Evolutionary conservation across 2,329 filamentous ascomycete genomes (phyloP).

Genomic region (Bimuria novae-zelandiae): DNA sequence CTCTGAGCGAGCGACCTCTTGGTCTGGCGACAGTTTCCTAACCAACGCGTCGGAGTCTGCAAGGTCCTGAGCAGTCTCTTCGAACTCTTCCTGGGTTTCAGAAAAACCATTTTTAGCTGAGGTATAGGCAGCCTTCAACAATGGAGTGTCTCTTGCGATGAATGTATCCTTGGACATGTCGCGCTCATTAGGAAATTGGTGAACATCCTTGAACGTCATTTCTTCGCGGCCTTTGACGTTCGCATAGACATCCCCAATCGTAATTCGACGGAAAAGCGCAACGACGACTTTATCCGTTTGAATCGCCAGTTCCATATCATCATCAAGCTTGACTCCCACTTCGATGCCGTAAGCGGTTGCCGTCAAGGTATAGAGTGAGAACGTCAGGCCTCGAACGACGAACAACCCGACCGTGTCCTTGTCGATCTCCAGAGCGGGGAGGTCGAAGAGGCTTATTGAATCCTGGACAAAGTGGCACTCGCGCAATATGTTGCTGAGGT

Average conservation of each 20-base stretch:
- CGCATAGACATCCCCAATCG: conserved; percentile 59
- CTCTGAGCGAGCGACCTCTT: conserved; percentile 49
- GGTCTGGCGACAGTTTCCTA: conserved; percentile 51
- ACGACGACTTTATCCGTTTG: conserved; percentile 56
- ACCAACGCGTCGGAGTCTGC: conserved; percentile 47
- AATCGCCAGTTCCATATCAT: conserved; percentile 59
- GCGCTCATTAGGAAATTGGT: conserved; percentile 31
- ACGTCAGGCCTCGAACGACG: conserved; percentile 57
- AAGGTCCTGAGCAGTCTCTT: conserved; percentile 18
- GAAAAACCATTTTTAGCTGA: conserved; percentile 12
- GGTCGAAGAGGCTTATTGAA: conserved; percentile 55
- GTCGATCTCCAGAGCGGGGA: conserved; percentile 60
- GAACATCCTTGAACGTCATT: conserved; percentile 54
- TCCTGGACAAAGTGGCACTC: conserved; percentile 58
- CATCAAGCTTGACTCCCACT: conserved; percentile 57
- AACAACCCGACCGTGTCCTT: conserved; percentile 58
- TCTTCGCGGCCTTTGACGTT: conserved; percentile 60
- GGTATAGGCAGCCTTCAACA: conserved; percentile 50
- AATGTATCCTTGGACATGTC: conserved; percentile 47
- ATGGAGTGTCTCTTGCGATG: conserved; percentile 52
- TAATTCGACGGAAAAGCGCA: conserved; percentile 54
- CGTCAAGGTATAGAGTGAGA: conserved; percentile 56
- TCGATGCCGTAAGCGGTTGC: conserved; percentile 59
- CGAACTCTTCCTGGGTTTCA: conserved; percentile 31
- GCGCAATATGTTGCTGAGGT: conserved; percentile 45